Conservation (phyloP, 805 yeast species). For the Hanseniaspora valbyensis region DNA sequence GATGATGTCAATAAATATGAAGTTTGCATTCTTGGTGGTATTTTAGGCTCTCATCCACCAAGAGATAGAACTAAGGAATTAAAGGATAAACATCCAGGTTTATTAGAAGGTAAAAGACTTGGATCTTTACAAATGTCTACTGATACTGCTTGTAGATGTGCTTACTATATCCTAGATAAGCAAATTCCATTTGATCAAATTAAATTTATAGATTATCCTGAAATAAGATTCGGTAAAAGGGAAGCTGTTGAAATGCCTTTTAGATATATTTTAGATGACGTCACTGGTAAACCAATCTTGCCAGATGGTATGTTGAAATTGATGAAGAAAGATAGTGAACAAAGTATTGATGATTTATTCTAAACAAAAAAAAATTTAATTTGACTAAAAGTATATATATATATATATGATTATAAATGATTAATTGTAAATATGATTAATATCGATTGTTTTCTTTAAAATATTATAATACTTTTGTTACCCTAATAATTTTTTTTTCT, state of each 20-base stretch:
- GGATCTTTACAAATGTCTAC: slow-evolving; percentile 94
- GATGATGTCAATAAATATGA: slow-evolving; percentile 57
- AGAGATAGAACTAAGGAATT: slow-evolving; percentile 89
- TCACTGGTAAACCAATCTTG: slow-evolving; percentile 58
- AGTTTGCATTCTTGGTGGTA: slow-evolving; percentile 92
- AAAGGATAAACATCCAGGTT: slow-evolving; percentile 56
- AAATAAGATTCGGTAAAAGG: slow-evolving; percentile 71
- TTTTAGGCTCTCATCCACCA: slow-evolving; percentile 83
- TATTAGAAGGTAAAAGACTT: slow-evolving; percentile 69
- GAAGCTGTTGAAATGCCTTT: slow-evolving; percentile 98
- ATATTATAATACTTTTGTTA: too few species aligned
- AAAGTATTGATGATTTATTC: slow-evolving; percentile 52
- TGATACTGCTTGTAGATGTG: slow-evolving; percentile 90
- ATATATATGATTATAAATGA: too few species aligned
- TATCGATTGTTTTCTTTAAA: too few species aligned
- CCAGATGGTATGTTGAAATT: slow-evolving; percentile 87
- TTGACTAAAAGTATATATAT: too few species aligned
- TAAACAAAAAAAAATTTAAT: too few species aligned
- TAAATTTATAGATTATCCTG: slow-evolving; percentile 85
- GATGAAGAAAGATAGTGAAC: slow-evolving; percentile 76
- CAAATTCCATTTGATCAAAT: slow-evolving; percentile 55
- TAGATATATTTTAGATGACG: slow-evolving; percentile 60
- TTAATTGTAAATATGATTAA: too few species aligned
- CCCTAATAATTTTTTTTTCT: too few species aligned
- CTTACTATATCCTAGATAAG: slow-evolving; percentile 63